Evolutionary conservation across 2,329 filamentous ascomycete species (phyloP).

Genomic region (Xylariaceae sp.): DNA sequence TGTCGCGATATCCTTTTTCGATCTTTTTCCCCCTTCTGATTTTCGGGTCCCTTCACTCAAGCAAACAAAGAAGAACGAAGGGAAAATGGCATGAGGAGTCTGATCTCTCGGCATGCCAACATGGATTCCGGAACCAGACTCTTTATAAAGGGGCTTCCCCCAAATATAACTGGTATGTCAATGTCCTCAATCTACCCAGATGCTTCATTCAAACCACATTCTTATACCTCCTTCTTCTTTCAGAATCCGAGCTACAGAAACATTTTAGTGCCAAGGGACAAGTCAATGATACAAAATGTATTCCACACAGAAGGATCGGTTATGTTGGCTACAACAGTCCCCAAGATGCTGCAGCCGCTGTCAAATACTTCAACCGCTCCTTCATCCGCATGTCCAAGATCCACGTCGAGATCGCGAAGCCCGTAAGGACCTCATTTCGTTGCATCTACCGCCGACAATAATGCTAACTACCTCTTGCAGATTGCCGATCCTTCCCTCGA

Average conservation of each 20-base stretch:
- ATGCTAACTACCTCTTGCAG: constrained; percentile 16
- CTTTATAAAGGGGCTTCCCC: constrained; percentile 81
- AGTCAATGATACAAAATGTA: constrained; percentile 89
- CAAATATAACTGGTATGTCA: constrained; percentile 65
- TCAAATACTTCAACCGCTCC: constrained; percentile 92
- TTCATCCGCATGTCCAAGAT: constrained; percentile 97
- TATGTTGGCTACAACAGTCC: constrained; percentile 90
- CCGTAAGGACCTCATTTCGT: constrained; percentile 49
- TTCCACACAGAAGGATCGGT: constrained; percentile 84
- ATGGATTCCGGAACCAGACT: constrained; percentile 57
- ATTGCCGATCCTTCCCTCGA: constrained; percentile 41
- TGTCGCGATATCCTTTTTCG: not conserved
- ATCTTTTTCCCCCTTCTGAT: constrained; percentile 5
- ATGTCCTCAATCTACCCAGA: not conserved
- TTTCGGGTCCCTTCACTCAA: constrained; percentile 2
- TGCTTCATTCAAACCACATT: not conserved
- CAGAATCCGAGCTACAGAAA: constrained; percentile 40
- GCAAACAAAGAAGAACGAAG: constrained; percentile 2
- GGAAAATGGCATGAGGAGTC: not conserved
- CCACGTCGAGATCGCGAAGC: constrained; percentile 78
- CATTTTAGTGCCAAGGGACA: constrained; percentile 76
- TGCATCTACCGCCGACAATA: constrained; percentile 8
- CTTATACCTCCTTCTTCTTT: constrained; percentile 5
- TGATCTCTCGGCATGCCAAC: not conserved
- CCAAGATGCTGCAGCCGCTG: constrained; percentile 74